Base-by-base conservation (phyloP, 108 stramenopile genomes). In the Schizochytrium sp. region DNA sequence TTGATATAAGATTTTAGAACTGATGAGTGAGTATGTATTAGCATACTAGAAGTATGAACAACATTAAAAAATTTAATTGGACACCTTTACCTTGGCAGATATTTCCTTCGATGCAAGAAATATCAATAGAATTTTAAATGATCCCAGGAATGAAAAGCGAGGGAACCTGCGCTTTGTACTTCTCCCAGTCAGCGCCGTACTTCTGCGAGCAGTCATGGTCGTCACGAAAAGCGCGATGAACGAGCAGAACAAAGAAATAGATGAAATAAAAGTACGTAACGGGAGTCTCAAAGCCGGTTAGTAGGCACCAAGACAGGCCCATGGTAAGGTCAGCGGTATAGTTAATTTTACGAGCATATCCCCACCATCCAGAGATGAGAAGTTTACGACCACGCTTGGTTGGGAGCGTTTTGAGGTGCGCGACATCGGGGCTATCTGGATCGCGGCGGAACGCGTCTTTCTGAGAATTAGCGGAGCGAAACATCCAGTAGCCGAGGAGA, bases 291-390 rank as follows among this genome's bases (percentile, higher is more conserved):
- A 97, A 96, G 3, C 98, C 99, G 88, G 96, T 96, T 64, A 97
- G 91, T 89, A 98, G 91, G 89, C 97, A 97, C 96, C 98, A 99
- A 8, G 97, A 94, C n/a, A 99, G 89, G 49, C 96, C 97, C 97
- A 99, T 97, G 89, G 98, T 89, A 95, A 96, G 98, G 89, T 99
- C 99, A 7, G 97, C 98, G 0, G 97, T 98, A 90, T 99, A 99
- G 91, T 99, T 99, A 91, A 99, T 97, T 90, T 99, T 98, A 46
- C 99, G 95, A 13, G 99, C 98, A 89, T 93, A 88, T 19, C 99
- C 99, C 99, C 99, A 99, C 97, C 97, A 99, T 17, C 99, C 98
- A 72, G 94, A 93, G 3, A 96, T 98, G 45, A 99, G 89, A 12
- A 94, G 91, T 76, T 92, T 93, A 17, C 91, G 90, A 17, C 93